Evolutionary conservation across 208 protist species (phyloP), one percentile per base, ranked within the genome.

Genomic region (Leishmania major): DNA sequence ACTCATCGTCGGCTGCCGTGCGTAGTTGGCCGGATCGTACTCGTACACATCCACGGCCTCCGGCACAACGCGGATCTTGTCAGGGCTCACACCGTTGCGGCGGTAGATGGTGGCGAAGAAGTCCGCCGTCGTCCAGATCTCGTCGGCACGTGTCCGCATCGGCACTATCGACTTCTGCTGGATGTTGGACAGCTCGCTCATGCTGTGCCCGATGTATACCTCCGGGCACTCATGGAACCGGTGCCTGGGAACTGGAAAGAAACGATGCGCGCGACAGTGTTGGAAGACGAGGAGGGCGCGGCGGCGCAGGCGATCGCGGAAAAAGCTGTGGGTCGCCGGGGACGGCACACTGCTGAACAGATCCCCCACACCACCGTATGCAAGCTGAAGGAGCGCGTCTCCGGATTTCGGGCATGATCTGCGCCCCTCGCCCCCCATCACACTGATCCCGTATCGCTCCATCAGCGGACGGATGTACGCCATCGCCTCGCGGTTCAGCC

Each of bases 71-170:
- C 75, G 75, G 13, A 96, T 47, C 64, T 88, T 84, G 28, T 40
- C 37, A 0, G 66, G 43, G 7, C 57, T 40, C 6, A 96, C 85
- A n/a, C 81, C 84, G 55, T 71, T 70, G 35, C 76, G 72, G 37
- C 70, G 51, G 76, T 93, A 94, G 22, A 90, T 78, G 37, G 67
- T 25, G n/a, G 70, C 35, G 80, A 93, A 84, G 80, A 96, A 96
- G 37, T 82, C 79, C 55, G 83, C 79, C 40, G 92, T 90, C 15
- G 90, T 84, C 91, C 91, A 94, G 11, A 96, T 22, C 82, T 92
- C 82, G 75, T 94, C 78, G 40, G 57, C n/a, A 7, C 59, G n/a
- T 51, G 55, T 15, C 35, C 55, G 73, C 75, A 83, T 40, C 7
- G 73, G 47, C 10, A 25, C 11, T 75, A 83, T 60, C 89, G 84